Percentiles rank a stretch among this genome's conserved stretches.
These are phyloP conservation scores for Lasiodiplodia gonubiensis DNA, from an alignment of 2,329 filamentous ascomycete genomes.

Conservation along the genomic window DNA sequence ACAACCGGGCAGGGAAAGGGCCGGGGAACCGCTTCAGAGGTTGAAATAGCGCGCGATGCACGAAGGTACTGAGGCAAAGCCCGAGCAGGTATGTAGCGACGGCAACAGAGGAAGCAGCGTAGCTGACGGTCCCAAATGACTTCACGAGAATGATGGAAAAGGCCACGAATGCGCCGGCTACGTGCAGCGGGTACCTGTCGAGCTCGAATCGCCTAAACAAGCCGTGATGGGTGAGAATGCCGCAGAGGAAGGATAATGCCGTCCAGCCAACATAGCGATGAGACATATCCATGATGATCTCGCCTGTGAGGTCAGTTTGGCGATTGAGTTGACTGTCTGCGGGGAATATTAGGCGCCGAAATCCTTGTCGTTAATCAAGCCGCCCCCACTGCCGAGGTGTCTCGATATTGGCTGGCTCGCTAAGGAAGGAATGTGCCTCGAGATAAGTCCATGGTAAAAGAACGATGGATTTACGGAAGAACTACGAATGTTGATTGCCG, in stretches of 20 bases:
- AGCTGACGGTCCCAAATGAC: too few relatives aligned
- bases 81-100: background rate
- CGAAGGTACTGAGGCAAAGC: conserved; percentile 1
- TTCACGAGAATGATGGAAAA: background rate
- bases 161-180: background rate
- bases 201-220: conserved; percentile 22
- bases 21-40: conserved; percentile 22
- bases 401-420: background rate
- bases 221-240: background rate
- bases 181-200: conserved; percentile 8
- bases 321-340: background rate
- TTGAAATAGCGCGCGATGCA: conserved; percentile 27
- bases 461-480: background rate
- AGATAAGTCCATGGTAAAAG: background rate
- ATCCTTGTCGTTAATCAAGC: conserved; percentile 1
- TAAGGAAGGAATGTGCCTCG: background rate
- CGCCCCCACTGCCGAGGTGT: background rate
- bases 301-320: background rate
- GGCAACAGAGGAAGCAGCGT: background rate
- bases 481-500: background rate
- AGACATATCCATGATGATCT: background rate
- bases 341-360: conserved; percentile 5
- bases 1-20: conserved; percentile 4
- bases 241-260: background rate
- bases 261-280: background rate